phyloP scores from a whole-genome alignment of 192 early-diverging fungal species.

The Gryganskiella cystojenkinii region DNA sequence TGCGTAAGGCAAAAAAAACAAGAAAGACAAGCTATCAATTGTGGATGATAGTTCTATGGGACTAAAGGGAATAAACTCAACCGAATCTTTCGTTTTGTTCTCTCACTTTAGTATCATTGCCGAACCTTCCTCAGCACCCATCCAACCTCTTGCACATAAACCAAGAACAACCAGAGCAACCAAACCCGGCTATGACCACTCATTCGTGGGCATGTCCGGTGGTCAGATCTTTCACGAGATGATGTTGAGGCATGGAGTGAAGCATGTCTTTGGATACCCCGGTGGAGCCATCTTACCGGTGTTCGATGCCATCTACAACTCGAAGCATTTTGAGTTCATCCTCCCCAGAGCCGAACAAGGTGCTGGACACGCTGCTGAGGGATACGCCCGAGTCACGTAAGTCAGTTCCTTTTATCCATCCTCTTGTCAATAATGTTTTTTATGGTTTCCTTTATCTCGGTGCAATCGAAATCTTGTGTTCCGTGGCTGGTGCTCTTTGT shows the following conservation, averaged over 20 bases:
- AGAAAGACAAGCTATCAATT: no score
- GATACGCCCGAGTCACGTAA: conserved; percentile 91
- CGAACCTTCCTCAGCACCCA: conserved; percentile 15
- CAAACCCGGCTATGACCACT: conserved; percentile 72
- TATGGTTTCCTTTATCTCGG: conserved; percentile 43
- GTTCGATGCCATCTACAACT: conserved; percentile 98
- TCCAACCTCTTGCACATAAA: conserved; percentile 28
- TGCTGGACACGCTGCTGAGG: conserved; percentile 99
- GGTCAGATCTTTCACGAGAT: conserved; percentile 99
- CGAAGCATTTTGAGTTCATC: conserved; percentile 95
- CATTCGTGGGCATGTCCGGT: conserved; percentile 96
- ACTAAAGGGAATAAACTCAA: no score
- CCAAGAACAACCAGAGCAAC: conserved; percentile 3
- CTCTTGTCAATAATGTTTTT: conserved; percentile 10
- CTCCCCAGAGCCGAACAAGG: conserved; percentile 98
- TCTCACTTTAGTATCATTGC: conserved; percentile 1
- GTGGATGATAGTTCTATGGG: no score
- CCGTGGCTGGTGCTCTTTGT: conserved; percentile 11
- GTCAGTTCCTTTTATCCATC: conserved; percentile 22
- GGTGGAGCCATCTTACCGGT: conserved; percentile 99
- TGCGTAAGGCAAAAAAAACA: no score
- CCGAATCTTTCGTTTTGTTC: neutral
- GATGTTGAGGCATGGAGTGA: conserved; percentile 95
- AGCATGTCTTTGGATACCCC: conserved; percentile 97
- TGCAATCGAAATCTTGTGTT: neutral